Evolutionary conservation across 2,329 filamentous ascomycete genomes (phyloP).

Genomic region (Talaromyces piceae): DNA sequence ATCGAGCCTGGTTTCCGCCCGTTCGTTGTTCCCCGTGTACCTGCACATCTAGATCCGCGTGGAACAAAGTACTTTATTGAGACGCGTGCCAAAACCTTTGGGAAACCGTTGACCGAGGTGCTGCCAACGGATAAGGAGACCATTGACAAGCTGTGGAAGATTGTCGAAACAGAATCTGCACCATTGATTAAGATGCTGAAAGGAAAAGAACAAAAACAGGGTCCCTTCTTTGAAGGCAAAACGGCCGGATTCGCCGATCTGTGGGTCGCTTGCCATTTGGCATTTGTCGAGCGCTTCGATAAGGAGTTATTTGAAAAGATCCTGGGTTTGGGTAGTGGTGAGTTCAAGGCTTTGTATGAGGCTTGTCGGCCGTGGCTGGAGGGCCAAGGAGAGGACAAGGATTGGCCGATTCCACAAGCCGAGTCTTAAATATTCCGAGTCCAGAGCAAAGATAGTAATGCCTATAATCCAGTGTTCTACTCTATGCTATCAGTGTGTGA

Average conservation of each 20-base stretch:
- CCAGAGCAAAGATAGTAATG: too few relatives aligned
- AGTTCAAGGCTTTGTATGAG: not conserved
- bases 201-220: not conserved
- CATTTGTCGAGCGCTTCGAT: not conserved
- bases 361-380: not conserved
- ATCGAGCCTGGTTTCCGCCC: not conserved
- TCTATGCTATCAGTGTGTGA: too few relatives aligned
- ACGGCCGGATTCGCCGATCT: not conserved
- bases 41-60: not conserved
- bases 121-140: not conserved
- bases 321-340: not conserved
- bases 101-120: not conserved
- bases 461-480: not conserved
- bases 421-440: not conserved
- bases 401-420: not conserved
- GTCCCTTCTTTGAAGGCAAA: not conserved
- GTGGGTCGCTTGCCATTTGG: not conserved
- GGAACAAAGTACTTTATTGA: not conserved
- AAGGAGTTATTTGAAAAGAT: not conserved
- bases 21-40: not conserved
- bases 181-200: not conserved
- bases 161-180: not conserved
- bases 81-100: not conserved
- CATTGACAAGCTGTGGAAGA: not conserved
- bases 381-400: not conserved